Base-by-base conservation (phyloP, 2,329 filamentous ascomycete species). In the Colletotrichum aenigma region DNA sequence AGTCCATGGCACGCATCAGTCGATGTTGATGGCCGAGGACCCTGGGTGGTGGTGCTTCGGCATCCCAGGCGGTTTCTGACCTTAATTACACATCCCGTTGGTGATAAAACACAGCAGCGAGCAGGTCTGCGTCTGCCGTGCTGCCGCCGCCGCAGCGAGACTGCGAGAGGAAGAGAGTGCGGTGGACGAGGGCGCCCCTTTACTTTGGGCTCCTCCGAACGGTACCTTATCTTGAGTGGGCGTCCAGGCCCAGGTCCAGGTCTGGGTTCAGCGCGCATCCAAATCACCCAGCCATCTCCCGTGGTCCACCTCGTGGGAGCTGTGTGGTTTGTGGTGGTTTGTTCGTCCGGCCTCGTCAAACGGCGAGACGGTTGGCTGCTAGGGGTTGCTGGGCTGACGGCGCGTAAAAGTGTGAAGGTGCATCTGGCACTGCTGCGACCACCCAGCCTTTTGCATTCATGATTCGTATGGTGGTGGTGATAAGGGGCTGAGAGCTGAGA, bases 201-300 rank as follows among this genome's bases (percentile, higher is more conserved):
- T 38, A 73, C 26, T 36, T 26, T 28, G 13, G 18, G 28, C 48
- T 36, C 56, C 34, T 24, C 24, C 12, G 15, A 36, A 55, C 68
- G 58, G 21, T 65, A 64, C 62, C 56, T 75, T 73, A 75, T 73
- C 73, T 52, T 73, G 60, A 38, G 26, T 64, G 60, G 58, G 30
- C 52, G 21, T 18, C 55, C 48, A 60, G 66, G n/a, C 66, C 69
- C 30, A 34, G 73, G 69, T 38, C 56, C 30, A 62, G 43, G 64
- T 67, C 56, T 43, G 73, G 70, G 60, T 65, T 58, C 70, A 73
- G 70, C 73, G 73, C 73, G 58, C 71, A 75, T 75, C 73, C 62
- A 75, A 75, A 75, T 75, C 73, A 75, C 64, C 70, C 73, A 52
- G 73, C 70, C 73, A 75, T 75, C 73, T 75, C 64, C 16, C 48